Conservation (phyloP, 495 filamentous ascomycete species). For the Endocarpon pusillum region DNA sequence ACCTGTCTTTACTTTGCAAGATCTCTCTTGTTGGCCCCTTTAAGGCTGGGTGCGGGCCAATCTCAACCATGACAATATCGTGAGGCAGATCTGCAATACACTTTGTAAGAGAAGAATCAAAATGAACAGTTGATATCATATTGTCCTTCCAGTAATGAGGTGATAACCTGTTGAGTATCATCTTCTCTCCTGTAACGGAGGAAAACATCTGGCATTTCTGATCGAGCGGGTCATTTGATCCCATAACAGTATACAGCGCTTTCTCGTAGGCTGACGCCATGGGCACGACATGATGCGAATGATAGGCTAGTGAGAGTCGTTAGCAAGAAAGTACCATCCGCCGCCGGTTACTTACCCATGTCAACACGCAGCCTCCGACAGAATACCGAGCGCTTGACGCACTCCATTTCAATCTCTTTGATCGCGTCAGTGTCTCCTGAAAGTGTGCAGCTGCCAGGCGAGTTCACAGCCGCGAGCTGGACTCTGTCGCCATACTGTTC, state of each 20-base stretch:
- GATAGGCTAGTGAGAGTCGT: conserved; percentile 15
- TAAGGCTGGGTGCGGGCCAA: conserved; percentile 33
- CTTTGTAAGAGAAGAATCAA: conserved; percentile 4
- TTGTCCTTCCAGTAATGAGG: conserved; percentile 36
- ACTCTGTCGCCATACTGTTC: conserved; percentile 2
- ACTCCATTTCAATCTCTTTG: conserved; percentile 6
- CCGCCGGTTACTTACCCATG: not conserved
- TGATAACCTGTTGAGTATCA: not conserved
- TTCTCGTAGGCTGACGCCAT: conserved; percentile 26
- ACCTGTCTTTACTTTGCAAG: conserved; percentile 5
- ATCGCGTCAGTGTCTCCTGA: conserved; percentile 3
- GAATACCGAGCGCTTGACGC: conserved; percentile 22
- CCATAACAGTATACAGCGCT: conserved; percentile 2
- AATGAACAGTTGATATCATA: conserved; percentile 23
- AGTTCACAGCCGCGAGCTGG: conserved; percentile 9
- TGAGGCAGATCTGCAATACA: not conserved
- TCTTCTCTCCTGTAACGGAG: not conserved
- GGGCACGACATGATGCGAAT: conserved; percentile 33
- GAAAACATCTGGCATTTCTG: not conserved
- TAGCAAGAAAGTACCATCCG: not conserved
- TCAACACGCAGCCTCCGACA: conserved; percentile 1
- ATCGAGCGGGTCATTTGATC: not conserved
- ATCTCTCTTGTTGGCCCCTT: conserved; percentile 21
- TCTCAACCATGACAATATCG: conserved; percentile 17
- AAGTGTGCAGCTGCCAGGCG: conserved; percentile 8